A percentile compares a stretch with the other conserved stretches of the same genome.
Conservation (phyloP, 768 basidiomycete genomes). For the Calocera viscosa region DNA sequence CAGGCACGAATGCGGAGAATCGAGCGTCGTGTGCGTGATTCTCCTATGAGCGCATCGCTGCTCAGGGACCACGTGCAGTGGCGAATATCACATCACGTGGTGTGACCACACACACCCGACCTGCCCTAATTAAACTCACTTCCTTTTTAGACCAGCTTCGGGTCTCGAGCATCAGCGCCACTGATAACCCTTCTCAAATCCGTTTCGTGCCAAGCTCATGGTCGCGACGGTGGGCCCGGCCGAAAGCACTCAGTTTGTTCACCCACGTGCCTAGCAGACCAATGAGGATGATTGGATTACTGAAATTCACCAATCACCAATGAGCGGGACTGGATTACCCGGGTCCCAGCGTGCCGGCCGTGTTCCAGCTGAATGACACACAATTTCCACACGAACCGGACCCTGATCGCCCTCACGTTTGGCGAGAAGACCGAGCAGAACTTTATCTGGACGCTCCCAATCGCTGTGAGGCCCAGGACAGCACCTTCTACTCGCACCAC, state of each 20-base stretch:
- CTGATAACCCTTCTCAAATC: neutral
- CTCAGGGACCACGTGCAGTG: neutral
- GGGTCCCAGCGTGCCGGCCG: too few relatives aligned
- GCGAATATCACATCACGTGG: neutral
- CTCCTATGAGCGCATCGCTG: neutral
- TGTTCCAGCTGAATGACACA: too few relatives aligned
- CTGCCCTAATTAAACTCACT: neutral
- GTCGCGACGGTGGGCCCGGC: neutral
- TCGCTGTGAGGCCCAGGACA: slow-evolving; percentile 38
- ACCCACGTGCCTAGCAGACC: neutral
- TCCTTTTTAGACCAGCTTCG: neutral
- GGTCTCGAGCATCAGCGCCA: neutral
- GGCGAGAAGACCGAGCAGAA: slow-evolving; percentile 45
- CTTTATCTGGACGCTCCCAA: slow-evolving; percentile 31
- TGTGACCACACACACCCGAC: neutral
- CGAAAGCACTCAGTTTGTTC: neutral
- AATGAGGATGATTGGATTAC: too few relatives aligned
- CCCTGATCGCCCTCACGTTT: slow-evolving; percentile 47
- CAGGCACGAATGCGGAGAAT: too few relatives aligned
- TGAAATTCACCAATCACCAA: too few relatives aligned
- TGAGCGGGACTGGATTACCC: too few relatives aligned
- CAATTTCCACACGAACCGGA: slow-evolving; percentile 42
- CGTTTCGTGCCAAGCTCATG: neutral
- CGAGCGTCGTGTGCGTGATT: neutral
- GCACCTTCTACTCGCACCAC: slow-evolving; percentile 50